phyloP scores from a whole-genome alignment of 106 monocot genomes.

The Narthecium ossifragum region DNA sequence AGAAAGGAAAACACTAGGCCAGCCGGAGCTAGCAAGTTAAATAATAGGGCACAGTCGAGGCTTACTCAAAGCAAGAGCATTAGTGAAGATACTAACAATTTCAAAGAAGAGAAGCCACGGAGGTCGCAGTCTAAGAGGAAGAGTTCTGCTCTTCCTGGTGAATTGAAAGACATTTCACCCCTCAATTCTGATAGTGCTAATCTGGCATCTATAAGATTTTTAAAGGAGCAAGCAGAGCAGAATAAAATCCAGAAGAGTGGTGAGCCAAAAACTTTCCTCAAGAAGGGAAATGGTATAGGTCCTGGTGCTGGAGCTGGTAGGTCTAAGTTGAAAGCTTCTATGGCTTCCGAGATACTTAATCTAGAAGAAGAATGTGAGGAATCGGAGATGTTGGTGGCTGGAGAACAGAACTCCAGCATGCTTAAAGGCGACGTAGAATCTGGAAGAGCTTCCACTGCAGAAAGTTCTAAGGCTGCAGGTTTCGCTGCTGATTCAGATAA shows the following conservation, averaged over 20 bases:
- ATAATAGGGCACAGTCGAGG: slow-evolving; percentile 22
- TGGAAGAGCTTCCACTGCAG: slow-evolving; percentile 34
- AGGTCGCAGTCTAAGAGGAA: slow-evolving; percentile 60
- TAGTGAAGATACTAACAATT: slow-evolving; percentile 40
- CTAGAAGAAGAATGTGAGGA: slow-evolving; percentile 33
- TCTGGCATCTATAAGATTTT: slow-evolving; percentile 12
- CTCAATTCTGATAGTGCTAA: slow-evolving; percentile 33
- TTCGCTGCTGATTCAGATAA: slow-evolving; percentile 46
- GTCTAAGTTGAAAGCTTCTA: slow-evolving; percentile 14
- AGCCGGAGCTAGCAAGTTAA: slow-evolving; percentile 24
- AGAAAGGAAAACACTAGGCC: slow-evolving; percentile 73
- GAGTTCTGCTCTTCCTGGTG: slow-evolving; percentile 18
- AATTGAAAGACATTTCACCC: slow-evolving; percentile 39
- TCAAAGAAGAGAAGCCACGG: slow-evolving; percentile 52
- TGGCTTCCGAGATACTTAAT: slow-evolving; percentile 15
- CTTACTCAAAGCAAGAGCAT: slow-evolving; percentile 57
- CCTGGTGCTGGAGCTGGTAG: slow-evolving; percentile 20
- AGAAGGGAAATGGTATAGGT: slow-evolving; percentile 38
- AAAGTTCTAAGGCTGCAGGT: slow-evolving; percentile 17
- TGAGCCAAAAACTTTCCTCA: slow-evolving; percentile 29
- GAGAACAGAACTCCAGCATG: slow-evolving; percentile 22
- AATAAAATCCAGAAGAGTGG: slow-evolving; percentile 17
- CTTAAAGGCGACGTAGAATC: slow-evolving; percentile 38
- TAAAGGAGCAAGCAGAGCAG: slow-evolving; percentile 23
- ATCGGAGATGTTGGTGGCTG: slow-evolving; percentile 25